A percentile compares a stretch with the other conserved stretches of the same genome.
Conservation (phyloP, 768 basidiomycete species). For the Podaxis mareebaensis region DNA sequence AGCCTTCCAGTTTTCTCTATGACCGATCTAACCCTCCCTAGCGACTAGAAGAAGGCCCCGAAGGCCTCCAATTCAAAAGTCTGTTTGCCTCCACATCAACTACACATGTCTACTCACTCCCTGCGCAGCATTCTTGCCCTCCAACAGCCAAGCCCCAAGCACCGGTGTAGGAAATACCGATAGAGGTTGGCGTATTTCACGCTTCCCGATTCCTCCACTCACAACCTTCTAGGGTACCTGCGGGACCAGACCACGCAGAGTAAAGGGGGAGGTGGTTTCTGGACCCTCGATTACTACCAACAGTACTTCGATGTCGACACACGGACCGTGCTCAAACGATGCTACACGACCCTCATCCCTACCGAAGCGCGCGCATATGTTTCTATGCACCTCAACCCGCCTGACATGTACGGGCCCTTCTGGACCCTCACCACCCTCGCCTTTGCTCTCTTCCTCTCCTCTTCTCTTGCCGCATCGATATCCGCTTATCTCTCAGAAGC, state of each 20-base stretch:
- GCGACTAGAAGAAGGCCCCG: slow-evolving; percentile 64
- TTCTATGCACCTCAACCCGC: slow-evolving; percentile 61
- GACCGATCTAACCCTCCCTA: neutral
- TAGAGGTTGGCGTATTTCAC: slow-evolving; percentile 38
- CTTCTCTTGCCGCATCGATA: slow-evolving; percentile 88
- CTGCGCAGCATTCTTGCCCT: slow-evolving; percentile 55
- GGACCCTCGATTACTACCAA: slow-evolving; percentile 86
- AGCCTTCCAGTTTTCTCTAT: slow-evolving; percentile 22
- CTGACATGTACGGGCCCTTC: slow-evolving; percentile 90
- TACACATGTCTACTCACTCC: neutral
- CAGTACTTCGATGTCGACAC: slow-evolving; percentile 90
- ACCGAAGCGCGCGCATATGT: slow-evolving; percentile 58
- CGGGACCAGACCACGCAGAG: slow-evolving; percentile 48
- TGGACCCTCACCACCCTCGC: slow-evolving; percentile 97
- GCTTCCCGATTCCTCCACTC: neutral
- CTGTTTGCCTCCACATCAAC: slow-evolving; percentile 10
- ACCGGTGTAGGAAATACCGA: slow-evolving; percentile 52
- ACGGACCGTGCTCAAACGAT: slow-evolving; percentile 70
- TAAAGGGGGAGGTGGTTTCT: slow-evolving; percentile 60
- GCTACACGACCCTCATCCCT: slow-evolving; percentile 80
- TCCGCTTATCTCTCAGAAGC: slow-evolving; percentile 76
- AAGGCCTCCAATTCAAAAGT: slow-evolving; percentile 77
- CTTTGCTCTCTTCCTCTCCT: slow-evolving; percentile 90
- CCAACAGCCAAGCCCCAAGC: slow-evolving; percentile 32
- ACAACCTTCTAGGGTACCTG: slow-evolving; percentile 55